Evolutionary conservation across 1,139 yeast species (phyloP).

Genomic region (Pneumocystis oryctolagi): DNA sequence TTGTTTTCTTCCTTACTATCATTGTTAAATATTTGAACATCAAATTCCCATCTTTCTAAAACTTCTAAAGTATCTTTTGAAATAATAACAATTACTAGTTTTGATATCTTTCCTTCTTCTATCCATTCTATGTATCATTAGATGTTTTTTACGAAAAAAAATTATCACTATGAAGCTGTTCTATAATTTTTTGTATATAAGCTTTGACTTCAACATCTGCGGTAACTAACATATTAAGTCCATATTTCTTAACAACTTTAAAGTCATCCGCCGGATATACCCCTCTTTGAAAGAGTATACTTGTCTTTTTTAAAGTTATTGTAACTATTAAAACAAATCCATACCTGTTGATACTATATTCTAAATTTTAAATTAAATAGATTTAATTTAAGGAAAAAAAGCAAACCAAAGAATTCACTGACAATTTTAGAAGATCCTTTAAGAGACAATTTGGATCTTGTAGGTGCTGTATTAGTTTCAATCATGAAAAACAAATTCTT

Average conservation of each 20-base stretch:
- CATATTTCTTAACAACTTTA: slow-evolving; percentile 64
- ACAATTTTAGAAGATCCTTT: slow-evolving; percentile 68
- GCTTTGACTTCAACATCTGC: slow-evolving; percentile 62
- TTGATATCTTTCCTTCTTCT: slow-evolving; percentile 51
- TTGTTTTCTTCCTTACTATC: not conserved
- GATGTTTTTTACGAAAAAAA: not conserved
- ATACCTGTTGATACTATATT: slow-evolving; percentile 11
- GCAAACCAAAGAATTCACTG: slow-evolving; percentile 57
- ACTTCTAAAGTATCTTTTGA: slow-evolving; percentile 52
- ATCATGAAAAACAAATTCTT: not conserved
- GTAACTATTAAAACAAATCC: not conserved
- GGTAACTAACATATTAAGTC: slow-evolving; percentile 56
- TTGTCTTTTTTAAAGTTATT: slow-evolving; percentile 53
- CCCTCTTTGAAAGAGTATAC: slow-evolving; percentile 76
- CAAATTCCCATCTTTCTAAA: slow-evolving; percentile 81
- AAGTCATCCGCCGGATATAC: slow-evolving; percentile 85
- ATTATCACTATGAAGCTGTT: slow-evolving; percentile 45
- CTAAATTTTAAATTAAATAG: not conserved
- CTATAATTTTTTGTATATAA: slow-evolving; percentile 53
- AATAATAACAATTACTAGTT: slow-evolving; percentile 56
- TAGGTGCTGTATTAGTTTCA: slow-evolving; percentile 19
- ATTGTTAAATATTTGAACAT: slow-evolving; percentile 32
- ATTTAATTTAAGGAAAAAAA: not conserved
- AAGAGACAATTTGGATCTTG: slow-evolving; percentile 42
- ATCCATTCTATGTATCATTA: slow-evolving; percentile 42